These are phyloP conservation scores for Apiospora rasikravindrae DNA, from an alignment of 2,329 filamentous ascomycete species.

Conservation along the genomic window DNA sequence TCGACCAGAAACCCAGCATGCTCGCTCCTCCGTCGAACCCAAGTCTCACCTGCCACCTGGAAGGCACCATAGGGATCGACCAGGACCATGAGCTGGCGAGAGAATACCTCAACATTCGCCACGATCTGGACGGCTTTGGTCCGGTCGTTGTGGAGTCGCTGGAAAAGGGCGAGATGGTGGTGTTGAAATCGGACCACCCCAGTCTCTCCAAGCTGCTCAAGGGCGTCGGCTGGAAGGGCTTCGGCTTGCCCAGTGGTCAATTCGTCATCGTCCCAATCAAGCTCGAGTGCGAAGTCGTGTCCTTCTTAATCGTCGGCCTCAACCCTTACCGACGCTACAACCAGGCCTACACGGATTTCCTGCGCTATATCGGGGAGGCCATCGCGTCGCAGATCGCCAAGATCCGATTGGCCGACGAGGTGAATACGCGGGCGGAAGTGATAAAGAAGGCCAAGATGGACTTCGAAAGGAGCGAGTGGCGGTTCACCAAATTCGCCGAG, in stretches of 20 bases:
- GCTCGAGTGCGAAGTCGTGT: conserved; percentile 26
- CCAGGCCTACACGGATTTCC: conserved; percentile 30
- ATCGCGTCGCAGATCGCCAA: conserved; percentile 30
- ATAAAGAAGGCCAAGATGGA: conserved; percentile 30
- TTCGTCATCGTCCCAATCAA: conserved; percentile 31
- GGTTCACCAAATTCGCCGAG: conserved; percentile 34
- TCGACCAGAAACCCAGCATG: conserved; percentile 32
- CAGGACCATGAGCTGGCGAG: conserved; percentile 24
- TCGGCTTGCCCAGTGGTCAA: conserved; percentile 27
- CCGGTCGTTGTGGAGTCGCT: conserved; percentile 31
- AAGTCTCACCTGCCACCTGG: conserved; percentile 28
- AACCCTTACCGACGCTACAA: conserved; percentile 32
- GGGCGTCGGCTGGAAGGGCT: conserved; percentile 27
- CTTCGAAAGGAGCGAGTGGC: conserved; percentile 32
- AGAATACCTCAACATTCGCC: conserved; percentile 28
- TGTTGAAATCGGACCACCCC: conserved; percentile 27
- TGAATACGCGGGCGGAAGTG: conserved; percentile 30
- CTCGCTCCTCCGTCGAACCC: conserved; percentile 23
- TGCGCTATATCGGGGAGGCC: conserved; percentile 30
- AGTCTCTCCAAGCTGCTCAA: conserved; percentile 26
- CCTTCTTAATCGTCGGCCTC: conserved; percentile 33
- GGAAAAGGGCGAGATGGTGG: conserved; percentile 24
- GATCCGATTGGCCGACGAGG: conserved; percentile 32
- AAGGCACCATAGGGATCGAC: conserved; percentile 29
- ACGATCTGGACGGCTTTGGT: conserved; percentile 30